Evolutionary conservation across 345 rosid species (phyloP).

Genomic region (Lepidium aucheri): DNA sequence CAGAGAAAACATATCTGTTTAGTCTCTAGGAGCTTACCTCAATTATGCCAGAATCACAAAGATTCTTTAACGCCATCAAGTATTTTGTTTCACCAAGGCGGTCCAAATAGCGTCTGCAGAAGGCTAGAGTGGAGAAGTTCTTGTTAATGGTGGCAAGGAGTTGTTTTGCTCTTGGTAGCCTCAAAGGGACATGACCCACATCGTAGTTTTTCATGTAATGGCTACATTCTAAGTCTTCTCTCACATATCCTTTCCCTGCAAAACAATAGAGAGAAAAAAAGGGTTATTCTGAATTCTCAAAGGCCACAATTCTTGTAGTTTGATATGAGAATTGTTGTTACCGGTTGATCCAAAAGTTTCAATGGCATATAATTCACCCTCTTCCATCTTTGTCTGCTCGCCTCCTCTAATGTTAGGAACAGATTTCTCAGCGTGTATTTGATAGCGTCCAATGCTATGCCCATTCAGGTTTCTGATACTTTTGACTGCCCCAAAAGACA

Average conservation of each 20-base stretch:
- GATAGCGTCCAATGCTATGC: conserved; percentile 73
- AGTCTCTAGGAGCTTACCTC: conserved; percentile 37
- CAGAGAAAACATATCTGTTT: not conserved
- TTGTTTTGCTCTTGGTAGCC: conserved; percentile 89
- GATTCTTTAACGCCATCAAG: conserved; percentile 84
- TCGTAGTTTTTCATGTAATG: conserved; percentile 90
- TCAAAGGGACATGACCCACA: conserved; percentile 66
- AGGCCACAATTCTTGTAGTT: not conserved
- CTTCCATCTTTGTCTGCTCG: conserved; percentile 97
- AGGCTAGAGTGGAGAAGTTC: conserved; percentile 85
- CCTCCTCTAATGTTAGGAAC: conserved; percentile 95
- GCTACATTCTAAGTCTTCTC: conserved; percentile 96
- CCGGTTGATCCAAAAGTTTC: conserved; percentile 96
- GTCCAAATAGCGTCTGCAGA: conserved; percentile 89
- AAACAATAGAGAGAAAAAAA: not conserved
- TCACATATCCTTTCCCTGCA: conserved; percentile 83
- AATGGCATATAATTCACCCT: conserved; percentile 89
- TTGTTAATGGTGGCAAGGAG: conserved; percentile 82
- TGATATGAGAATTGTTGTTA: conserved; percentile 11
- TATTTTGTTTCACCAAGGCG: conserved; percentile 90
- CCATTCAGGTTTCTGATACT: conserved; percentile 87
- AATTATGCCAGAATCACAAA: conserved; percentile 71
- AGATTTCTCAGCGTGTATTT: conserved; percentile 88
- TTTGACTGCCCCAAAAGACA: conserved; percentile 48
- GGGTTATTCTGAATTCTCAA: not conserved